phyloP scores from a whole-genome alignment of 2,329 filamentous ascomycete genomes.

The Verticillium zaregamsianum region DNA sequence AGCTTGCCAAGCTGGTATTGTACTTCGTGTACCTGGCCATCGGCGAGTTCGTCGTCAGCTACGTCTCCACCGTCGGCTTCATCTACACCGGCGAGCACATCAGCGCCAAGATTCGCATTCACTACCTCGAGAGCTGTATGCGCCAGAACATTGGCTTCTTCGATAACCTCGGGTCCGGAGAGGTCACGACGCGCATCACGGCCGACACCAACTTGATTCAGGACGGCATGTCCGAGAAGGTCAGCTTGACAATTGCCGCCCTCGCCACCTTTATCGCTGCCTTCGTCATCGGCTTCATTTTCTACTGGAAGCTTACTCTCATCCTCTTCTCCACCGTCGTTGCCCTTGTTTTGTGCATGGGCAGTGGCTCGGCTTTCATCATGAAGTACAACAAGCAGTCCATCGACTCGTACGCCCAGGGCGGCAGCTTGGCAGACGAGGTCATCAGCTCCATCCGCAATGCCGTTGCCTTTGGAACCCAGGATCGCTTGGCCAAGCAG shows the following conservation, averaged over 20 bases:
- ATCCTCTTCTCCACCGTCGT: constrained; percentile 81
- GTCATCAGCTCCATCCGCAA: constrained; percentile 92
- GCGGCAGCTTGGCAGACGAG: constrained; percentile 88
- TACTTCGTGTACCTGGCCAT: constrained; percentile 86
- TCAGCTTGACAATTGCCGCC: constrained; percentile 71
- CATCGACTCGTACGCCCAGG: constrained; percentile 74
- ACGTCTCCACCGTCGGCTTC: constrained; percentile 80
- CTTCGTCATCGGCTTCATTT: constrained; percentile 85
- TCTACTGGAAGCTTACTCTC: constrained; percentile 88
- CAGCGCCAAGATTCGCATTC: constrained; percentile 71
- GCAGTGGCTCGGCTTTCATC: constrained; percentile 66
- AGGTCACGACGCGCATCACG: constrained; percentile 91
- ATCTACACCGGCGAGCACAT: constrained; percentile 84
- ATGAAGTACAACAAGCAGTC: constrained; percentile 77
- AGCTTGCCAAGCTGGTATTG: constrained; percentile 62
- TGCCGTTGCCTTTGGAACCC: constrained; percentile 87
- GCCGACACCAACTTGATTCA: constrained; percentile 92
- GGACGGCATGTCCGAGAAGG: constrained; percentile 89
- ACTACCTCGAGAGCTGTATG: constrained; percentile 81
- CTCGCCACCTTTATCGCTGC: constrained; percentile 81
- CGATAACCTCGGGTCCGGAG: constrained; percentile 87
- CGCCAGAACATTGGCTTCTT: constrained; percentile 90
- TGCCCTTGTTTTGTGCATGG: constrained; percentile 76
- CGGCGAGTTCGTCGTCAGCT: constrained; percentile 72
- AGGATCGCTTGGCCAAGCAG: constrained; percentile 82